A percentile compares a stretch with the other conserved stretches of the same genome.
phyloP scores from a whole-genome alignment of 179 eudicot genomes.

The Gypsophila paniculata region DNA sequence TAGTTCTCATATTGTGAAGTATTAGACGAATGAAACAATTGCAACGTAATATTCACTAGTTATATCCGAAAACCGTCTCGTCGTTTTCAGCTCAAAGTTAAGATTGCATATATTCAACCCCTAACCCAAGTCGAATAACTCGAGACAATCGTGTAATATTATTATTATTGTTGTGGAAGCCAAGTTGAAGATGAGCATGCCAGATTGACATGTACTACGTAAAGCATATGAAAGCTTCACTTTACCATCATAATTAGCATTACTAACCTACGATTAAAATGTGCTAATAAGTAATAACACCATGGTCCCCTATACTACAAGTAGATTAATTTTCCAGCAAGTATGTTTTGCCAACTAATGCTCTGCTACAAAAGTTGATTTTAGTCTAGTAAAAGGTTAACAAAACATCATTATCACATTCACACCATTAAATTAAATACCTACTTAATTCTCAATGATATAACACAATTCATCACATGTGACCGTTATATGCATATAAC shows the following conservation, averaged over 20 bases:
- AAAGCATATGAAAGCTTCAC: conserved; percentile 23
- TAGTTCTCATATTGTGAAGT: too few relatives aligned
- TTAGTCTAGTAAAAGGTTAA: conserved; percentile 20
- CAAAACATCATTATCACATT: conserved; percentile 26
- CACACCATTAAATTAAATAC: background rate
- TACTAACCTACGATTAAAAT: conserved; percentile 24
- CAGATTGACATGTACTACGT: conserved; percentile 22
- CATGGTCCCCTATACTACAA: conserved; percentile 30
- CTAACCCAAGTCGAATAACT: background rate
- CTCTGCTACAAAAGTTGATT: conserved; percentile 17
- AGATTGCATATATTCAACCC: background rate
- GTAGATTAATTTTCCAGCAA: conserved; percentile 35
- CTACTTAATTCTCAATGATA: conserved; percentile 4
- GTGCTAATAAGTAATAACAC: background rate
- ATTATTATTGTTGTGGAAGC: background rate
- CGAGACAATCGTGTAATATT: background rate
- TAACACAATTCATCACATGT: too few relatives aligned
- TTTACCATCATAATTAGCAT: conserved; percentile 32
- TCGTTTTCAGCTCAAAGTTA: background rate
- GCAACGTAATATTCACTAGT: background rate
- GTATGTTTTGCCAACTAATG: conserved; percentile 20
- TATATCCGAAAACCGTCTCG: background rate
- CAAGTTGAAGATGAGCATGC: background rate
- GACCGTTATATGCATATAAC: too few relatives aligned
- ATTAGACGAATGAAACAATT: too few relatives aligned